Conservation (phyloP, 2,329 filamentous ascomycete genomes). For the Escovopsis sp. region DNA sequence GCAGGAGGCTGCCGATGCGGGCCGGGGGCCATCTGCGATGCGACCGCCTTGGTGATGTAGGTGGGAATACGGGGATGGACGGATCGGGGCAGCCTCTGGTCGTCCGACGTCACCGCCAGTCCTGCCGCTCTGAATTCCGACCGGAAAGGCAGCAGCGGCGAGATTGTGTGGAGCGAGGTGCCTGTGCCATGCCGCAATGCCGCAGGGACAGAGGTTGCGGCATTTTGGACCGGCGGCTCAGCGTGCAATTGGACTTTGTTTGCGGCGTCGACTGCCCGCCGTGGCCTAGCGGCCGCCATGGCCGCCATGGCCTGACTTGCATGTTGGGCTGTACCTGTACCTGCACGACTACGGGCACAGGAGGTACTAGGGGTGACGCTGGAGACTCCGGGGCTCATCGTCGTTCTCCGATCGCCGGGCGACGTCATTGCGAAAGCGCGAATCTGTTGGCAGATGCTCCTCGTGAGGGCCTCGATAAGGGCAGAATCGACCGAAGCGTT, state of each 20-base stretch:
- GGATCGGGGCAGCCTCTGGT: conserved; percentile 20
- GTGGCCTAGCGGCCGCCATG: neutral
- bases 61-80: conserved; percentile 8
- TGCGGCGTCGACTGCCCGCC: conserved; percentile 14
- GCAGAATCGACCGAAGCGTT: conserved; percentile 21
- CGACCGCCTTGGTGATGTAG: conserved; percentile 8
- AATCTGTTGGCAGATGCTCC: conserved; percentile 30
- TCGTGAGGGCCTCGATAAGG: conserved; percentile 29
- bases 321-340: too few relatives aligned
- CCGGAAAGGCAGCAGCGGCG: conserved; percentile 37
- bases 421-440: conserved; percentile 22
- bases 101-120: conserved; percentile 38
- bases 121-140: conserved; percentile 38
- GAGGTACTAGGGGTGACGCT: neutral
- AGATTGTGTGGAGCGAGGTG: conserved; percentile 35
- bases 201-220: conserved; percentile 24
- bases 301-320: neutral
- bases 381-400: neutral
- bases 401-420: conserved; percentile 2
- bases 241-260: conserved; percentile 17
- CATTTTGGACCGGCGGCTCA: conserved; percentile 12
- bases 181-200: conserved; percentile 23
- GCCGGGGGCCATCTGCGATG: conserved; percentile 3
- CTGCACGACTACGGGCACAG: too few relatives aligned
- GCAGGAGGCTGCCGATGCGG: neutral